Evolutionary conservation across 495 filamentous ascomycete genomes (phyloP).

Genomic region (Platismatia glauca): DNA sequence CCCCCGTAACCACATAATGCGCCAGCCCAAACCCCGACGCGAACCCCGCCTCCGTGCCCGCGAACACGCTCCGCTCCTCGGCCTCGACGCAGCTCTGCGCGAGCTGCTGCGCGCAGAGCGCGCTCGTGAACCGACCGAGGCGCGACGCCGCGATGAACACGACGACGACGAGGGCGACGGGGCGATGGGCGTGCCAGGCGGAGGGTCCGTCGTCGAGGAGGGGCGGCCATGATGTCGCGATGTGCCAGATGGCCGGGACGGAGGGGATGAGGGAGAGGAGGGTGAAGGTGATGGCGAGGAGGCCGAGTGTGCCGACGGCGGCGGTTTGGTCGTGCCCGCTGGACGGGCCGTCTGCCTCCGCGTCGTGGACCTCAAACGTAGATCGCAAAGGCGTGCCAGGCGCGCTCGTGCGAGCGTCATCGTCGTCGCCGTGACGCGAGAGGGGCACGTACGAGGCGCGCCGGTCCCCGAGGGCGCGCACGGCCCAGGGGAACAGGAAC

Average conservation of each 20-base stretch:
- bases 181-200: neutral
- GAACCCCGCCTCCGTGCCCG: conserved; percentile 10
- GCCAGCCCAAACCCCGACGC: conserved; percentile 7
- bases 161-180: neutral
- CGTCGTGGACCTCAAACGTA: neutral
- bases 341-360: too few relatives aligned
- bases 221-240: too few relatives aligned
- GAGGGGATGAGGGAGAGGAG: neutral
- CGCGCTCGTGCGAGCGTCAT: neutral
- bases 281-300: neutral
- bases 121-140: conserved; percentile 8
- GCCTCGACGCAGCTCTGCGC: conserved; percentile 8
- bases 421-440: too few relatives aligned
- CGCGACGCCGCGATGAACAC: conserved; percentile 6
- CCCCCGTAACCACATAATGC: conserved; percentile 2
- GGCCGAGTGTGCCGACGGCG: neutral
- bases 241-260: conserved; percentile 3
- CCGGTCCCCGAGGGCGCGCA: neutral
- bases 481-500: conserved; percentile 1
- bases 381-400: neutral
- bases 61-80: conserved; percentile 2
- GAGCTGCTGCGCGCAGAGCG: conserved; percentile 7
- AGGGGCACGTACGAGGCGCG: neutral
- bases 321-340: neutral
- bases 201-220: neutral